Evolutionary conservation across 169 alveolate species (phyloP), one percentile per base, ranked within the genome.

Genomic region (Plasmodium sp.): DNA sequence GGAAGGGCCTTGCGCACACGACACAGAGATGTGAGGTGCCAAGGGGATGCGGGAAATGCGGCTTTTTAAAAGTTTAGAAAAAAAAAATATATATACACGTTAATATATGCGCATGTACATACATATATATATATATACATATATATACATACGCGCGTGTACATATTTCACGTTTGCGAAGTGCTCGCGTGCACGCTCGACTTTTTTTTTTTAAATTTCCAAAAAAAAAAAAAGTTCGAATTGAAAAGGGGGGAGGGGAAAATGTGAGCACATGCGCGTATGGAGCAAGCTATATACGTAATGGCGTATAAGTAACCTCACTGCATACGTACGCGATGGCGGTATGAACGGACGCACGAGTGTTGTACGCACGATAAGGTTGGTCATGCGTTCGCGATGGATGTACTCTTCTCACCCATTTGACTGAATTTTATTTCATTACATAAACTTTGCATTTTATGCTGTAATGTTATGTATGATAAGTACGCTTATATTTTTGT

Each of bases 21-120:
- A 36, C 58, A 22, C 34, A 22, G 16, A 81, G 31, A 9, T 33
- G 72, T 41, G 18, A 48, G n/a, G 58, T 36, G 45, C 2, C 62
- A 71, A 14, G 72, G 27, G 51, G 58, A 81, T 75, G 83, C 39
- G 36, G 22, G 56, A 34, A 75, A 75, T 75, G 56, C 62, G 58
- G 67, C 85, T 81, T 81, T 48, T 81, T 81, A 81, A 81, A 81
- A 43, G 34, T 81, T 58, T 71, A 81, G 39, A 81, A 81, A 81
- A 81, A 48, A 75, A 27, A 81, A 27, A 43, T 12, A 33, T 3
- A 79, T 33, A 79, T 34, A 79, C 12, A 79, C 48, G 12, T 33
- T 31, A n/a, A 79, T 10, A 79, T 33, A 79, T 34, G 56, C 56
- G 54, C 56, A 79, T 79, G 56, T 79, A 79, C 56, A 79, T 33